Base-by-base conservation (phyloP, 1,284 basidiomycete genomes). In the Hemileia vastatrix region DNA sequence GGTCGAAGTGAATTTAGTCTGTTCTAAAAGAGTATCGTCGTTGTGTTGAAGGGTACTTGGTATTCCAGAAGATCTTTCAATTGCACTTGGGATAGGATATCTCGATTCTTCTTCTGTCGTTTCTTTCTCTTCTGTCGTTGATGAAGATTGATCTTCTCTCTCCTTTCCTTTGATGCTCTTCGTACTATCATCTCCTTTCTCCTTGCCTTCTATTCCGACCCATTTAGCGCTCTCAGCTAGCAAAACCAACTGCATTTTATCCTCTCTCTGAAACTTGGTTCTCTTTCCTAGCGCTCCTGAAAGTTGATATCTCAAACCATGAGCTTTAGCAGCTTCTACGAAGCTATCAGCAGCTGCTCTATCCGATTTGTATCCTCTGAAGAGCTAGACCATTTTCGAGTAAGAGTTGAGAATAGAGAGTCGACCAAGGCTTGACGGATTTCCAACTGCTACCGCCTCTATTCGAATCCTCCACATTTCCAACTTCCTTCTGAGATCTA, bases 11-110 rank as follows among this genome's bases (percentile, higher is more conserved):
- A 91, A 98, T 71, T 87, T 83, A 2, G 94, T 97, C 71, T 88
- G 84, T 77, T 98, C 94, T 44, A 98, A 82, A 9, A 98, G 81
- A 0, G 92, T 96, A 76, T 98, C 95, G 77, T 98, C 94, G 76
- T 98, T 95, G 57, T 97, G 81, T 1, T 81, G 79, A 33, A 95
- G 78, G 1, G 85, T 86, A 72, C 90, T 84, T 9, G 94, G 94
- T 52, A 75, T 66, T 67, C 77, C 71, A 6, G 71, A 65, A 19
- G 69, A 67, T 53, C 69, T 67, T 36, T 67, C 67, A 11, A 24
- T 18, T 62, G 32, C 43, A 50, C 13, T 51, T 63, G 9, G 67
- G 63, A 51, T 69, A 68, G 18, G 68, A 67, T 2, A 70, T 65
- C 15, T 67, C 51, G 11, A 67, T 65, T 64, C 68, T 72, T 33